Evolutionary conservation across 1,284 basidiomycete genomes (phyloP).

Genomic region (Tilletiopsis washingtonensis): DNA sequence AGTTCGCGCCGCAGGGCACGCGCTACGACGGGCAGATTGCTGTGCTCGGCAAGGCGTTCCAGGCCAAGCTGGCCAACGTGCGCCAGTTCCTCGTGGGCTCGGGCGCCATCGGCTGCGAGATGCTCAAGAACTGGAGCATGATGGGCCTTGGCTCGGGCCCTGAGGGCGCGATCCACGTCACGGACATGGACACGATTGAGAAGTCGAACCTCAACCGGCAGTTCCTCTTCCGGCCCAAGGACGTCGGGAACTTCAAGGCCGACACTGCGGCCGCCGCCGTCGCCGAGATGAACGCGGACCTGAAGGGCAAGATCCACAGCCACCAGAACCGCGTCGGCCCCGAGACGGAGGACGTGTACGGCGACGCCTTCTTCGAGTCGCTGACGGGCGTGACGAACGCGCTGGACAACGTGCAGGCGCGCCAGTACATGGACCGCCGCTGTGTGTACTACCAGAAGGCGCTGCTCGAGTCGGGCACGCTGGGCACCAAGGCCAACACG

Average conservation of each 20-base stretch:
- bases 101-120: conserved; percentile 98
- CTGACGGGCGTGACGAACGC: conserved; percentile 98
- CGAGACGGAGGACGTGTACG: conserved; percentile 89
- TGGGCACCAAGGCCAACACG: conserved; percentile 97
- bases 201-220: conserved; percentile 98
- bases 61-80: conserved; percentile 81
- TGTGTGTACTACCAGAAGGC: conserved; percentile 97
- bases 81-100: conserved; percentile 95
- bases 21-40: conserved; percentile 94
- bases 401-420: conserved; percentile 93
- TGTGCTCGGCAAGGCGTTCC: conserved; percentile 88
- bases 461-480: conserved; percentile 90
- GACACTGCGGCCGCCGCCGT: conserved; percentile 90
- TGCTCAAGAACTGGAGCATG: conserved; percentile 99
- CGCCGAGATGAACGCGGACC: conserved; percentile 89
- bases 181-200: conserved; percentile 97
- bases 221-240: conserved; percentile 95
- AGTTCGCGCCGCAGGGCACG: conserved; percentile 71
- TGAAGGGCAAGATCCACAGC: conserved; percentile 77
- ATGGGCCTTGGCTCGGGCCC: conserved; percentile 85
- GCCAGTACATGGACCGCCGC: conserved; percentile 96
- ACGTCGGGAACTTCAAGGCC: conserved; percentile 94
- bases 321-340: conserved; percentile 87
- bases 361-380: conserved; percentile 70
- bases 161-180: conserved; percentile 80